Conservation (phyloP, 2,329 filamentous ascomycete species). For the Zymoseptoria crescenta region DNA sequence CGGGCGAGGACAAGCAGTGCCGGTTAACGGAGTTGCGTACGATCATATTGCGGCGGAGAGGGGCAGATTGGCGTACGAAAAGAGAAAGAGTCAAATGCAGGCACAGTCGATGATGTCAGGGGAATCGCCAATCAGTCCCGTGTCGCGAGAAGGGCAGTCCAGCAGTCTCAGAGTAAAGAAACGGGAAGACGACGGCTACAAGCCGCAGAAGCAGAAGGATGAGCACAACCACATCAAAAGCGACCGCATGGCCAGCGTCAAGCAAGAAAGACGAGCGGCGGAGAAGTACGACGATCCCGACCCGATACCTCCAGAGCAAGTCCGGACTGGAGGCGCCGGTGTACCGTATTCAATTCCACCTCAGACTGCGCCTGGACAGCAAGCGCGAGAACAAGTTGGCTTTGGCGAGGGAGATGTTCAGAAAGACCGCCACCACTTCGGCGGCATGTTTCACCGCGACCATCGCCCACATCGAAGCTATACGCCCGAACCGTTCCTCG, state of each 20-base stretch:
- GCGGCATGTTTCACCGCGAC: slow-evolving; percentile 36
- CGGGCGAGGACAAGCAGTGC: slow-evolving; percentile 4
- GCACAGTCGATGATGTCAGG: slow-evolving; percentile 3
- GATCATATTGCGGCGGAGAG: slow-evolving; percentile 17
- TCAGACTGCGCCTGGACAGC: slow-evolving; percentile 30
- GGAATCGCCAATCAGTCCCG: slow-evolving; percentile 15
- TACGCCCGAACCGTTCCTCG: slow-evolving; percentile 47
- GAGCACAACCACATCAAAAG: slow-evolving; percentile 32
- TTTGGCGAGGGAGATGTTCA: slow-evolving; percentile 27
- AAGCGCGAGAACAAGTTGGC: slow-evolving; percentile 34
- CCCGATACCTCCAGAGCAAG: slow-evolving; percentile 26
- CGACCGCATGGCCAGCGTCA: slow-evolving; percentile 27
- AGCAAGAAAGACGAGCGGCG: slow-evolving; percentile 24
- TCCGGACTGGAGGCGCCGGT: slow-evolving; percentile 12
- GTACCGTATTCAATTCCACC: slow-evolving; percentile 30
- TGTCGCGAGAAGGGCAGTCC: slow-evolving; percentile 10
- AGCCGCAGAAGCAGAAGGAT: slow-evolving; percentile 21
- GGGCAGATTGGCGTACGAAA: slow-evolving; percentile 27
- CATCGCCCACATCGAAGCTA: slow-evolving; percentile 44
- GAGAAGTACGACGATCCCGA: slow-evolving; percentile 30
- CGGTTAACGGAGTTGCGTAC: slow-evolving; percentile 1
- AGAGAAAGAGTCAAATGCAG: slow-evolving; percentile 18
- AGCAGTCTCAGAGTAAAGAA: slow-evolving; percentile 20
- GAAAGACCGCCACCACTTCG: slow-evolving; percentile 23
- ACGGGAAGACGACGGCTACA: slow-evolving; percentile 27